phyloP scores from a whole-genome alignment of 208 protist genomes.

The Trichomonas vaginalis region DNA sequence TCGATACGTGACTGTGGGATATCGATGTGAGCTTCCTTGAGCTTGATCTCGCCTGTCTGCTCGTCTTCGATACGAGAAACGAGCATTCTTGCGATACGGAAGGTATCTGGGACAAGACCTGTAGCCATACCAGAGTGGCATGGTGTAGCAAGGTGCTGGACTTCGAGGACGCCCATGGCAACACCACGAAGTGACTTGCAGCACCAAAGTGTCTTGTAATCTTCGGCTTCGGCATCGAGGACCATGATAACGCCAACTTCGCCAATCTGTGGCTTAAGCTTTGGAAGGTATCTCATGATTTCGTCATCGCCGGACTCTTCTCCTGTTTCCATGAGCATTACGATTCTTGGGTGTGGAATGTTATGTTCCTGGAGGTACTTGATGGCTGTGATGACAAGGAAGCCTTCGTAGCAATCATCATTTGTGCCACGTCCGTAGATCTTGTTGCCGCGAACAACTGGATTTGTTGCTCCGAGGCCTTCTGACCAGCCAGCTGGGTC shows the following conservation, averaged over 20 bases:
- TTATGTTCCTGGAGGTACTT: constrained; percentile 53
- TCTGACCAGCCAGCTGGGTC: constrained; percentile 56
- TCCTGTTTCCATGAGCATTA: constrained; percentile 65
- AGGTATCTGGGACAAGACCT: constrained; percentile 72
- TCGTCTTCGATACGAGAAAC: constrained; percentile 67
- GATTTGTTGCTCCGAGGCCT: constrained; percentile 59
- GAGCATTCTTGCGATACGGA: constrained; percentile 63
- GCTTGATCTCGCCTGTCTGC: constrained; percentile 60
- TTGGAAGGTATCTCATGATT: constrained; percentile 57
- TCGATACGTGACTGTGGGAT: constrained; percentile 55
- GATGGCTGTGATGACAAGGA: constrained; percentile 50
- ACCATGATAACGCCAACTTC: constrained; percentile 66
- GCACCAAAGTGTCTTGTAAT: constrained; percentile 78
- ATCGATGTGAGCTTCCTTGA: constrained; percentile 53
- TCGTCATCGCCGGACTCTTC: constrained; percentile 65
- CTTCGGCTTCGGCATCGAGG: constrained; percentile 67
- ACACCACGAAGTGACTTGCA: constrained; percentile 71
- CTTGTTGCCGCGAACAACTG: constrained; percentile 57
- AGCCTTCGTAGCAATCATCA: constrained; percentile 68
- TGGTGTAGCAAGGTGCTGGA: constrained; percentile 57
- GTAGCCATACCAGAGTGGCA: constrained; percentile 64
- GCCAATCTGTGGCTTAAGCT: constrained; percentile 48
- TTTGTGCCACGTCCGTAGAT: constrained; percentile 65
- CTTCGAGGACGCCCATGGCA: constrained; percentile 52
- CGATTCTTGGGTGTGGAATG: constrained; percentile 55